These are phyloP conservation scores for Pyrenochaeta sp. DNA, from an alignment of 2,329 filamentous ascomycete species.

Conservation along the genomic window DNA sequence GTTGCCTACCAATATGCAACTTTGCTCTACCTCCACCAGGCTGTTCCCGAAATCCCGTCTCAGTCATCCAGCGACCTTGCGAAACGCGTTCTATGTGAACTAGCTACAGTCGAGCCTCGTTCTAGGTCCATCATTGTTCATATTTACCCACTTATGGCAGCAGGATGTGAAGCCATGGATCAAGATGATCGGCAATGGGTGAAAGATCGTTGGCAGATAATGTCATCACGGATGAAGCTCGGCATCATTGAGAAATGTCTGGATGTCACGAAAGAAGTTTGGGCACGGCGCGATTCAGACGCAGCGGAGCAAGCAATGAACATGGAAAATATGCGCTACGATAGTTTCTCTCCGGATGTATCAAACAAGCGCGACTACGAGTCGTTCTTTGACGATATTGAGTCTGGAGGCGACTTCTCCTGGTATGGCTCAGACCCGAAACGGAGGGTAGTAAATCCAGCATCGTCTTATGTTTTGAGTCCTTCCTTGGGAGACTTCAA, in stretches of 20 bases:
- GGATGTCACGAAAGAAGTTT: slow-evolving; percentile 71
- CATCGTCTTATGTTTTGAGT: slow-evolving; percentile 5
- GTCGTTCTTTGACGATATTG: slow-evolving; percentile 23
- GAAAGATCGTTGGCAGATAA: slow-evolving; percentile 66
- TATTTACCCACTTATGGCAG: slow-evolving; percentile 72
- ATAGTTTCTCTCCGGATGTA: slow-evolving; percentile 13
- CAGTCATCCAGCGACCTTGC: slow-evolving; percentile 65
- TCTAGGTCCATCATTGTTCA: slow-evolving; percentile 72
- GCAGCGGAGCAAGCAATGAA: slow-evolving; percentile 43
- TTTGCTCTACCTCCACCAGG: slow-evolving; percentile 70
- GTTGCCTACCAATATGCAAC: slow-evolving; percentile 73
- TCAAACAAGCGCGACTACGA: slow-evolving; percentile 34
- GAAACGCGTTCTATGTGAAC: slow-evolving; percentile 65
- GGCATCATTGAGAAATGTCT: slow-evolving; percentile 72
- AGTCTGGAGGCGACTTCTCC: slow-evolving; percentile 24
- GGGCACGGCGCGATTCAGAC: slow-evolving; percentile 67
- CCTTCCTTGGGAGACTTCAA: background rate
- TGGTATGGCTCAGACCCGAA: slow-evolving; percentile 33
- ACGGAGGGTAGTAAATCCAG: slow-evolving; percentile 24
- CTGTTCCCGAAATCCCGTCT: slow-evolving; percentile 72
- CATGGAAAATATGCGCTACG: slow-evolving; percentile 8
- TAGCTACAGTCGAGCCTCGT: slow-evolving; percentile 69
- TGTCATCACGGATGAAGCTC: slow-evolving; percentile 69
- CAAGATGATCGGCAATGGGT: slow-evolving; percentile 71
- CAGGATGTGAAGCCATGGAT: slow-evolving; percentile 68